Base-by-base conservation (phyloP, 148 eudicot genomes). In the Fagopyrum homotropicum region DNA sequence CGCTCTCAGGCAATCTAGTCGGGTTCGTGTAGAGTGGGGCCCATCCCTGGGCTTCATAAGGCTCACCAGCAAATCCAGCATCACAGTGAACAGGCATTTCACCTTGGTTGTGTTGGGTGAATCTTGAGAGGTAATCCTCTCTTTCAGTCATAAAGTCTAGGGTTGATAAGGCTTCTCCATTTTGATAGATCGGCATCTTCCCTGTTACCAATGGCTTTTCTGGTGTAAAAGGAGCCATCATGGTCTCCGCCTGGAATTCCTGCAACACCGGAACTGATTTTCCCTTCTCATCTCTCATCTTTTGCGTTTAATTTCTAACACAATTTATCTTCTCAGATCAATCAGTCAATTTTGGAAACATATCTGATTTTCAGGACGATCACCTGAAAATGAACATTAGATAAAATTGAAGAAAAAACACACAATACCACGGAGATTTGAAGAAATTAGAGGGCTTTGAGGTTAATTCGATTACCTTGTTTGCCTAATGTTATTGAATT, bases 171-270 rank as follows among this genome's bases (percentile, higher is more conserved):
- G 48, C 64, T 74, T 68, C 66, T 73, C 50, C 50, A 17, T 82
- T 50, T 52, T 40, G 5, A 70, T 71, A 80, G 82, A 81, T 81
- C 80, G 79, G 83, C 45, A 29, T 54, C 72, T 22, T 44, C 59
- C 60, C 69, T 4, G 71, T 9, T 6, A 29, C 47, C 46, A 15
- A 17, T 14, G 78, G 79, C 80, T 85, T 83, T 14, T 72, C 79
- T 17, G 91, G 86, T 16, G 88, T 82, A 7, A 50, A 11, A 0
- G 91, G 84, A 75, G 77, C 75, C 87, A 85, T 75, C n/a, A 82
- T 74, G 50, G 59, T 63, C 15, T 74, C 79, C 71, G 19, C 76
- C 77, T 80, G 81, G 51, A 4, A 52, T 2, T 47, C 81, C 26
- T 57, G 52, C 19, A 9, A n/a, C 19, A 54, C 72, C 1, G 77